Conservation (phyloP, 805 yeast genomes). For the Scheffersomyces amazonensis region DNA sequence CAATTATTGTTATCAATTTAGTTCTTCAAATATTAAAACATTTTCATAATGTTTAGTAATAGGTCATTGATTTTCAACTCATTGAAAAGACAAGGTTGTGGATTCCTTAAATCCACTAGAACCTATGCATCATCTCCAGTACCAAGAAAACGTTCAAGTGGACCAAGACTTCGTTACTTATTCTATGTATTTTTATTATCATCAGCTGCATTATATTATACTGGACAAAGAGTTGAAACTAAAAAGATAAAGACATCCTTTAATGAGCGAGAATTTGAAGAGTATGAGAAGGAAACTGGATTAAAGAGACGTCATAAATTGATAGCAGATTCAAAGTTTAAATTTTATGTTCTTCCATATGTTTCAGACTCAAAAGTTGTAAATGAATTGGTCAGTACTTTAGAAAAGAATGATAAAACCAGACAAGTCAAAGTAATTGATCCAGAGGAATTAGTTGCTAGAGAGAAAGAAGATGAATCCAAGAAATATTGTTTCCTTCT, state of each 20-base stretch:
- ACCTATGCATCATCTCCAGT: background rate
- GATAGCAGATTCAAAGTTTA: slow-evolving; percentile 38
- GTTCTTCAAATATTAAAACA: too few relatives aligned
- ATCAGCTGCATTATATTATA: slow-evolving; percentile 27
- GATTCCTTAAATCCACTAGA: background rate
- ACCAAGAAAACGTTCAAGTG: slow-evolving; percentile 4
- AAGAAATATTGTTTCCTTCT: slow-evolving; percentile 53
- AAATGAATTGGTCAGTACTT: slow-evolving; percentile 10
- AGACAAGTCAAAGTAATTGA: slow-evolving; percentile 43
- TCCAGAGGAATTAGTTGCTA: slow-evolving; percentile 46
- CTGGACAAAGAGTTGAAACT: slow-evolving; percentile 26
- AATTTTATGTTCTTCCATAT: slow-evolving; percentile 39
- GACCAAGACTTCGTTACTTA: slow-evolving; percentile 35
- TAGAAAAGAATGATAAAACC: slow-evolving; percentile 1
- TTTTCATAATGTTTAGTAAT: too few relatives aligned
- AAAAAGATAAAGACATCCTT: slow-evolving; percentile 37
- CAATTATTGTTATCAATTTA: too few relatives aligned
- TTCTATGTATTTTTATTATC: slow-evolving; percentile 33
- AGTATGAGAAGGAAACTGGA: slow-evolving; percentile 47
- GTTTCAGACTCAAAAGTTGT: slow-evolving; percentile 19
- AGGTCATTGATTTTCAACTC: too few relatives aligned
- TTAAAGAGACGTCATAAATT: slow-evolving; percentile 48
- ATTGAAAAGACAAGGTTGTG: too few relatives aligned
- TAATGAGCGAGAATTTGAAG: slow-evolving; percentile 48
- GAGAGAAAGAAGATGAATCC: slow-evolving; percentile 40